Evolutionary conservation across 164 flowering plant species (phyloP).

Genomic region (Houttuynia cordata): DNA sequence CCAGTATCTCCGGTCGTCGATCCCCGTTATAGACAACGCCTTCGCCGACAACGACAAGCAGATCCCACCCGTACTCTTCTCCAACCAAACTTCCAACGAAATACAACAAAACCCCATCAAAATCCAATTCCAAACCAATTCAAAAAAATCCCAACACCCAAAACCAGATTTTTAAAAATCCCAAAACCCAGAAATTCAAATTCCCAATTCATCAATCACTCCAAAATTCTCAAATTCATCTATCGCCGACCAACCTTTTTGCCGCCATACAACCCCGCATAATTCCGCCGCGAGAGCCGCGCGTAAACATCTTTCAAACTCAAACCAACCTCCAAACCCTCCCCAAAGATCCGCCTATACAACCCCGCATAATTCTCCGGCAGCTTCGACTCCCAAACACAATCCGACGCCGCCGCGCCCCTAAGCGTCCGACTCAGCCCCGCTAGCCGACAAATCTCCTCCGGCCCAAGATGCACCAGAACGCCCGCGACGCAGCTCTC

Average conservation of each 20-base stretch:
- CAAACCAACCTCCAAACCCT: slow-evolving; percentile 14
- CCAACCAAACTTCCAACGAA: slow-evolving; percentile 71
- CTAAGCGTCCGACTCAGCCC: slow-evolving; percentile 56
- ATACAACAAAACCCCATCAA: slow-evolving; percentile 2
- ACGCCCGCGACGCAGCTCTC: slow-evolving; percentile 69
- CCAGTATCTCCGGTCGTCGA: slow-evolving; percentile 97
- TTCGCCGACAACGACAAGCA: slow-evolving; percentile 63
- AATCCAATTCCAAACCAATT: background rate
- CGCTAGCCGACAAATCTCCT: slow-evolving; percentile 63
- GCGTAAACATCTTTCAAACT: slow-evolving; percentile 57
- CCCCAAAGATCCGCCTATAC: slow-evolving; percentile 25
- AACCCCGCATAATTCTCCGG: slow-evolving; percentile 51
- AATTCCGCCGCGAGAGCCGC: slow-evolving; percentile 32
- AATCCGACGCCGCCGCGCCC: slow-evolving; percentile 77
- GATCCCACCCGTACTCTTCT: slow-evolving; percentile 49
- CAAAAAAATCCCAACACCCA: too few species aligned
- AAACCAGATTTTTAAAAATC: too few species aligned
- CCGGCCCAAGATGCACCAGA: slow-evolving; percentile 43
- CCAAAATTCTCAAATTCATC: background rate
- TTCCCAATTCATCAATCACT: background rate
- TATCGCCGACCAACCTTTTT: slow-evolving; percentile 35
- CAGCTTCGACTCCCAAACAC: slow-evolving; percentile 80
- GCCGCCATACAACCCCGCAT: slow-evolving; percentile 31
- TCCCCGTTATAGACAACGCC: slow-evolving; percentile 72
- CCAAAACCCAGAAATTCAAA: too few species aligned